Base-by-base conservation (phyloP, 352 stramenopile species). In the Globisporangium recalcitrans region DNA sequence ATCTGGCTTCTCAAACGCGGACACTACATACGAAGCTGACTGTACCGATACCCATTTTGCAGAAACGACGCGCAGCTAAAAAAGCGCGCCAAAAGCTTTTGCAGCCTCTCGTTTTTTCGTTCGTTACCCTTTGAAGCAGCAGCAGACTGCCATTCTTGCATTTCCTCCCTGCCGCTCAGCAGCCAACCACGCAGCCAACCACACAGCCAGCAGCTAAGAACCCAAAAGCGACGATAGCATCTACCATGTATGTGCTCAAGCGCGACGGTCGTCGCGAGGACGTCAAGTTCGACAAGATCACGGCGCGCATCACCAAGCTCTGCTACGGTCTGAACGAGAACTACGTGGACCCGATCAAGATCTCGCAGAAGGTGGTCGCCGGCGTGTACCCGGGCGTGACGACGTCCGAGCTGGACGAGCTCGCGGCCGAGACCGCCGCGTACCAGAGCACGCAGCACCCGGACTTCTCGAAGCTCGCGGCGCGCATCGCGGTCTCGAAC, bases 241-340 rank as follows among this genome's bases (percentile, higher is more conserved):
- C 42, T n/a, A 21, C n/a, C 51, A 98, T 98, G 91, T 98, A 90
- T 77, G 92, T 99, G 29, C 62, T 98, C 58, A 99, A 99, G 77
- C 85, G 96, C 65, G 86, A 98, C 71, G 95, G 95, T 16, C 84
- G 84, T 65, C 79, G 80, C 29, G 95, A 99, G 72, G 88, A 90
- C 38, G 96, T 98, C 66, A 95, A 98, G 63, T 99, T 99, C 74
- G 96, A 99, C 74, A 99, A 99, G 82, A 98, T 99, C 71, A 98
- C 95, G 46, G 91, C 87, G 51, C 93, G 97, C 58, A 98, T 99
- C 71, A 93, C 85, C 63, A 99, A 99, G 72, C 92, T 99, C 31
- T 99, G 97, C 79, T 98, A 99, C 71, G 97, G 97, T 6, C 85
- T 99, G 22, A 96, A 99, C 74, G 74, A 79, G n/a, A 75, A 97